A percentile compares a stretch with the other conserved stretches of the same genome.
Evolutionary conservation across 345 rosid species (phyloP).

Genomic region (Heritiera fomes): DNA sequence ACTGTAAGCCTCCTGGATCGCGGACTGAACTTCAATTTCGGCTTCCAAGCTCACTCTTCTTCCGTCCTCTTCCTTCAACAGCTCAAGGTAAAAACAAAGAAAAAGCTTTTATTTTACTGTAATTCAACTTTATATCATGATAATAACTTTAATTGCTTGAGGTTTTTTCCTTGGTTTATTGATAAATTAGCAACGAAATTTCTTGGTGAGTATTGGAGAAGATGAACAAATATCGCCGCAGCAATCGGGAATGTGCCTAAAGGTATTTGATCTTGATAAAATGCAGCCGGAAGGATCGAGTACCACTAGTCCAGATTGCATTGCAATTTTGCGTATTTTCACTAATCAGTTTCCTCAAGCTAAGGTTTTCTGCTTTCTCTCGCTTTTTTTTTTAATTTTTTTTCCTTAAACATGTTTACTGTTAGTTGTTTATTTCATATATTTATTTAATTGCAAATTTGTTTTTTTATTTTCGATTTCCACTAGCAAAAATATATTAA

Average conservation of each 20-base stretch:
- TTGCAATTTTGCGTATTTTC: constrained; percentile 82
- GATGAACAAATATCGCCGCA: constrained; percentile 80
- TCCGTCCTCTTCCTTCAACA: constrained; percentile 87
- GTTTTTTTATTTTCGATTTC: too few relatives aligned
- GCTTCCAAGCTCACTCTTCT: constrained; percentile 83
- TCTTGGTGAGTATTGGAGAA: constrained; percentile 81
- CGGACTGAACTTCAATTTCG: constrained; percentile 84
- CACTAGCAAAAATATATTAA: too few relatives aligned
- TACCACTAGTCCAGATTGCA: constrained; percentile 67
- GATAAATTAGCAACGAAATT: constrained; percentile 80
- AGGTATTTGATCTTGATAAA: constrained; percentile 91
- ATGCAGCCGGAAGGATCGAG: constrained; percentile 87
- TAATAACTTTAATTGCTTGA: background rate
- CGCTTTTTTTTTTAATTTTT: too few relatives aligned
- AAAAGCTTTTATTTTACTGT: background rate
- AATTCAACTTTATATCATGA: background rate
- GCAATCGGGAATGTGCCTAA: constrained; percentile 82
- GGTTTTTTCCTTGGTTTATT: background rate
- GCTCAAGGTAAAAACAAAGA: constrained; percentile 59
- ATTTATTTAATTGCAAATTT: too few relatives aligned
- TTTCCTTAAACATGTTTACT: too few relatives aligned
- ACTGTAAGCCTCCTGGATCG: constrained; percentile 87
- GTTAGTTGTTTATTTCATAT: background rate
- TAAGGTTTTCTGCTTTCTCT: constrained; percentile 46
- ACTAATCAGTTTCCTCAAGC: constrained; percentile 95